Percentiles rank a stretch among this genome's conserved stretches.
Conservation (phyloP, 331 rosid species). For the Quercus lobata region DNA sequence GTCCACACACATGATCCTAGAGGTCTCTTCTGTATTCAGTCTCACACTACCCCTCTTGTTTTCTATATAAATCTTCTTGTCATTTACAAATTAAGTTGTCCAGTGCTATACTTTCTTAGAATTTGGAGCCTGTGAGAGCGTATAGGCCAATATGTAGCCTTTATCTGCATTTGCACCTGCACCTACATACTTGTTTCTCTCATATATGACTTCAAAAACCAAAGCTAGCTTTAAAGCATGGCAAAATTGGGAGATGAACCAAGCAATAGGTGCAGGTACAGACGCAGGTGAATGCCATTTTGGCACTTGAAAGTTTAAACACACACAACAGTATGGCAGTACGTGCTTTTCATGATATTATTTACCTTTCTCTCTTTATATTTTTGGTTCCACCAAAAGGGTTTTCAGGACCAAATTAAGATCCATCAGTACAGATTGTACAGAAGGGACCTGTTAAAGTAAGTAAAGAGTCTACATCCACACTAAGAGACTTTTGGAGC, state of each 20-base stretch:
- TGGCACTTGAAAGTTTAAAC: slow-evolving; percentile 13
- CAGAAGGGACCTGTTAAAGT: too few relatives aligned
- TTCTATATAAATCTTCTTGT: not conserved
- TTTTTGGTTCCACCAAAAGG: too few relatives aligned
- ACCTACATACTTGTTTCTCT: slow-evolving; percentile 29
- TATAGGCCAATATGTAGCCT: slow-evolving; percentile 45
- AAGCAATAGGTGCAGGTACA: slow-evolving; percentile 49
- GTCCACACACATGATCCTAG: too few relatives aligned
- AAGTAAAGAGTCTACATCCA: too few relatives aligned
- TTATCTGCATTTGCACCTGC: slow-evolving; percentile 97
- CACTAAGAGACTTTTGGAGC: too few relatives aligned
- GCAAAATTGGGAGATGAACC: not conserved
- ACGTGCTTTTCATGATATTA: not conserved
- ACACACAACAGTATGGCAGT: too few relatives aligned
- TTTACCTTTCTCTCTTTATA: too few relatives aligned
- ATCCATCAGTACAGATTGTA: too few relatives aligned
- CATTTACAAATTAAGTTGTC: not conserved
- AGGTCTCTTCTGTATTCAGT: too few relatives aligned
- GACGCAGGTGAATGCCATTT: slow-evolving; percentile 68
- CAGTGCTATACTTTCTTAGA: not conserved
- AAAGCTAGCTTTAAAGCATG: not conserved
- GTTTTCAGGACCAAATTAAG: too few relatives aligned
- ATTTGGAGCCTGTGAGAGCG: not conserved
- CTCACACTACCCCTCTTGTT: not conserved
- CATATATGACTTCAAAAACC: not conserved